Conservation (phyloP, 1,139 yeast genomes). For the Lodderomyces oxycetoniae region DNA sequence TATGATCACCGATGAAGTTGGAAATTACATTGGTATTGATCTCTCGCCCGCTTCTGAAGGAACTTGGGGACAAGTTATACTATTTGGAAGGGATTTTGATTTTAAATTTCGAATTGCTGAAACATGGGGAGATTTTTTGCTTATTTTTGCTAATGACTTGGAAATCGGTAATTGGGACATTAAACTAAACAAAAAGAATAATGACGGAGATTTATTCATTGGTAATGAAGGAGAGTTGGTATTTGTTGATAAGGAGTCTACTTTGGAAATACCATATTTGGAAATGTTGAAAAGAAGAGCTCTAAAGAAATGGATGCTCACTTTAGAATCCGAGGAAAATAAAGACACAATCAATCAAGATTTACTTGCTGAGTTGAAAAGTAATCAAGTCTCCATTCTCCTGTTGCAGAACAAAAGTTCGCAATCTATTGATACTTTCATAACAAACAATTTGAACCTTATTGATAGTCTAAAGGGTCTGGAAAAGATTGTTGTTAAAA, state of each 20-base stretch:
- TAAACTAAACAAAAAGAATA: slow-evolving; percentile 44
- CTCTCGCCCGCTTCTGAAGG: slow-evolving; percentile 69
- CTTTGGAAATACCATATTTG: slow-evolving; percentile 55
- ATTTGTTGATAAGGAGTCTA: slow-evolving; percentile 47
- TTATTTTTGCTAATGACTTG: slow-evolving; percentile 77
- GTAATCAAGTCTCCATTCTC: slow-evolving; percentile 18
- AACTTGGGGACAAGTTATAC: slow-evolving; percentile 72
- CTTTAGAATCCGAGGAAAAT: slow-evolving; percentile 16
- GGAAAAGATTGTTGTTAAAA: slow-evolving; percentile 2
- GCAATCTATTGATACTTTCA: slow-evolving; percentile 27
- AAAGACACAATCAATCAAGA: slow-evolving; percentile 14
- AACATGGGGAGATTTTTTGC: slow-evolving; percentile 80
- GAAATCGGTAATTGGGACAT: slow-evolving; percentile 73
- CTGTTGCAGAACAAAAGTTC: slow-evolving; percentile 16
- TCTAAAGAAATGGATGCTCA: slow-evolving; percentile 30
- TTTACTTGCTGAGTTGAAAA: slow-evolving; percentile 23
- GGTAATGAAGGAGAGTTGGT: slow-evolving; percentile 71
- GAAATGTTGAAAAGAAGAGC: slow-evolving; percentile 49
- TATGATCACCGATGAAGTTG: slow-evolving; percentile 77
- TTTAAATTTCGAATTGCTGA: slow-evolving; percentile 73
- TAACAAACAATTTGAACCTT: slow-evolving; percentile 23
- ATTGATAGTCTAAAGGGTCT: slow-evolving; percentile 11
- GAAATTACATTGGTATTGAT: slow-evolving; percentile 87
- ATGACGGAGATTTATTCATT: slow-evolving; percentile 49
- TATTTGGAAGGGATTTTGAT: slow-evolving; percentile 89